Percentiles rank a stretch among this genome's conserved stretches.
phyloP scores from a whole-genome alignment of 1,139 yeast genomes.

The Pneumocystis murina region DNA sequence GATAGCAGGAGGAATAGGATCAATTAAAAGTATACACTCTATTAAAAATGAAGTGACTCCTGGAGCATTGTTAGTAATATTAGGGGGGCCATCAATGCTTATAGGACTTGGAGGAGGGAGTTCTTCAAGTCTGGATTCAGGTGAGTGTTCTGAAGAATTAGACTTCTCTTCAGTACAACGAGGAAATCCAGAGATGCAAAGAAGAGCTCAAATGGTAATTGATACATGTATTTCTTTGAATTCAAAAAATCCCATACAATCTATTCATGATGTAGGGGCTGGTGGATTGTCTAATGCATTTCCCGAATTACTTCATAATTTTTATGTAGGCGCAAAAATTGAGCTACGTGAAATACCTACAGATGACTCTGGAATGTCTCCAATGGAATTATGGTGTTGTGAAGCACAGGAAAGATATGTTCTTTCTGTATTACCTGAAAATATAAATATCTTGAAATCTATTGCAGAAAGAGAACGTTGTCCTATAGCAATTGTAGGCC shows the following conservation, averaged over 20 bases:
- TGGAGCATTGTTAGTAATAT: conserved; percentile 79
- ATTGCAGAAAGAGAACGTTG: conserved; percentile 94
- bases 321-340: conserved; percentile 83
- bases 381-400: conserved; percentile 99
- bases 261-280: conserved; percentile 98
- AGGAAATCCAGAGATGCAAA: conserved; percentile 98
- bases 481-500: conserved; percentile 89
- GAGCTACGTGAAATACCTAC: conserved; percentile 83
- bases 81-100: conserved; percentile 98
- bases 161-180: conserved; percentile 99
- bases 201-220: conserved; percentile 96
- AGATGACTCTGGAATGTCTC: conserved; percentile 96
- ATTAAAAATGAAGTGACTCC: conserved; percentile 83
- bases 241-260: conserved; percentile 62
- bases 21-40: conserved; percentile 85
- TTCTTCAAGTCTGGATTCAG: conserved; percentile 87
- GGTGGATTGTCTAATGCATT: conserved; percentile 96
- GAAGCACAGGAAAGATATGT: conserved; percentile 98
- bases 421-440: conserved; percentile 73
- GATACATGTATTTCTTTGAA: conserved; percentile 85
- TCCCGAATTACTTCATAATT: conserved; percentile 95
- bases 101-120: conserved; percentile 99
- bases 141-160: conserved; percentile 76
- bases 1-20: conserved; percentile 99
- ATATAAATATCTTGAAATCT: conserved; percentile 52